phyloP scores from a whole-genome alignment of 805 yeast genomes.

The Candida vaughaniae region DNA sequence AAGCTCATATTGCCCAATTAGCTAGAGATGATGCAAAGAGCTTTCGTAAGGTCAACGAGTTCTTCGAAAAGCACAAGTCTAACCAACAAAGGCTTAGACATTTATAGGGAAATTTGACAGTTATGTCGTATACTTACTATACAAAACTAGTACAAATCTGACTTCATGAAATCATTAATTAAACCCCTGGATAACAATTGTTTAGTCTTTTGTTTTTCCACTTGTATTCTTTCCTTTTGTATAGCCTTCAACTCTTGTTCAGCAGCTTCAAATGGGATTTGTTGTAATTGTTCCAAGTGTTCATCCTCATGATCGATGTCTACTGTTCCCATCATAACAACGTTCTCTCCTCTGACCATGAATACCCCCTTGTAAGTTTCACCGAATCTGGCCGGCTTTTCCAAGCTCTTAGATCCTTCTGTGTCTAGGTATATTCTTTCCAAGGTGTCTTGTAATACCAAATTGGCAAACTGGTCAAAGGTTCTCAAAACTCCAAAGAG shows the following conservation, averaged over 20 bases:
- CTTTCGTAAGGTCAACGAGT: constrained; percentile 35
- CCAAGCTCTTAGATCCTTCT: constrained; percentile 33
- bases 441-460: constrained; percentile 86
- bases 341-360: constrained; percentile 94
- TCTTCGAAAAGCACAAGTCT: constrained; percentile 23
- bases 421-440: constrained; percentile 71
- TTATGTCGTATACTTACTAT: neutral
- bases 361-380: constrained; percentile 79
- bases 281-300: constrained; percentile 55
- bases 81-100: constrained; percentile 22
- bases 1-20: constrained; percentile 58
- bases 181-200: constrained; percentile 53
- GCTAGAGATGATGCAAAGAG: constrained; percentile 47
- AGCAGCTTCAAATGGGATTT: constrained; percentile 63
- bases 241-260: constrained; percentile 38
- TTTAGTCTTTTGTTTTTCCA: constrained; percentile 48
- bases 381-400: constrained; percentile 52
- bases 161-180: constrained; percentile 54
- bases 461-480: constrained; percentile 91
- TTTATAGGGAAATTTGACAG: no score
- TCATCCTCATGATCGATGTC: constrained; percentile 84
- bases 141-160: constrained; percentile 47
- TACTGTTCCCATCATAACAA: constrained; percentile 89
- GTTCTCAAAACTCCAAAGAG: constrained; percentile 89
- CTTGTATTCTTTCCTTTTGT: constrained; percentile 32